These are phyloP conservation scores for Botrytis fabae DNA, from an alignment of 2,329 filamentous ascomycete genomes.

Conservation along the genomic window DNA sequence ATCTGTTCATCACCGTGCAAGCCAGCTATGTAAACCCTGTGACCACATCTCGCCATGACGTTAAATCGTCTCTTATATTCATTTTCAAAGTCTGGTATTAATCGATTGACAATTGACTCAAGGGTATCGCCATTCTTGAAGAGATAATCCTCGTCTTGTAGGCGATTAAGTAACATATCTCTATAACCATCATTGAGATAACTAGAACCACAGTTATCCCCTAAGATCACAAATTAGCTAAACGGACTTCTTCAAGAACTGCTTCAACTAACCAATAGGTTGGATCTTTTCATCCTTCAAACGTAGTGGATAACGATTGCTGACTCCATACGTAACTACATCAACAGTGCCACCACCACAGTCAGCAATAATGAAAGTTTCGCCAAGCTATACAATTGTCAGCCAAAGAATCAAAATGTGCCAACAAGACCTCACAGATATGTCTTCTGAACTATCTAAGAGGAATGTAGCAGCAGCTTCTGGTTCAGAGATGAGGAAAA, in stretches of 20 bases:
- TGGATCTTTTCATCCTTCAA: slow-evolving; percentile 25
- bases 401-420: background rate
- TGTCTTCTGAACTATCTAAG: slow-evolving; percentile 27
- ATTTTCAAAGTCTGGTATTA: slow-evolving; percentile 26
- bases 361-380: slow-evolving; percentile 33
- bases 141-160: slow-evolving; percentile 24
- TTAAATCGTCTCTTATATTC: slow-evolving; percentile 18
- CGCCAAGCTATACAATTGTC: slow-evolving; percentile 23
- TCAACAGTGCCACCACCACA: slow-evolving; percentile 40
- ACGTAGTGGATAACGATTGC: slow-evolving; percentile 33
- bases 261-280: slow-evolving; percentile 7
- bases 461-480: slow-evolving; percentile 39
- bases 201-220: slow-evolving; percentile 24
- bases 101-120: slow-evolving; percentile 19
- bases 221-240: background rate
- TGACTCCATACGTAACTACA: slow-evolving; percentile 36
- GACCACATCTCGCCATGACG: background rate
- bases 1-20: slow-evolving; percentile 24
- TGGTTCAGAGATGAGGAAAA: slow-evolving; percentile 40
- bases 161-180: slow-evolving; percentile 15
- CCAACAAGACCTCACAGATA: slow-evolving; percentile 22
- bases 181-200: slow-evolving; percentile 25
- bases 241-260: background rate
- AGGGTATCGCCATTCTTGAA: slow-evolving; percentile 21
- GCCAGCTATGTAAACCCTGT: slow-evolving; percentile 24